Conservation (phyloP, 1,139 yeast genomes). For the Geotrichum bryndzae region DNA sequence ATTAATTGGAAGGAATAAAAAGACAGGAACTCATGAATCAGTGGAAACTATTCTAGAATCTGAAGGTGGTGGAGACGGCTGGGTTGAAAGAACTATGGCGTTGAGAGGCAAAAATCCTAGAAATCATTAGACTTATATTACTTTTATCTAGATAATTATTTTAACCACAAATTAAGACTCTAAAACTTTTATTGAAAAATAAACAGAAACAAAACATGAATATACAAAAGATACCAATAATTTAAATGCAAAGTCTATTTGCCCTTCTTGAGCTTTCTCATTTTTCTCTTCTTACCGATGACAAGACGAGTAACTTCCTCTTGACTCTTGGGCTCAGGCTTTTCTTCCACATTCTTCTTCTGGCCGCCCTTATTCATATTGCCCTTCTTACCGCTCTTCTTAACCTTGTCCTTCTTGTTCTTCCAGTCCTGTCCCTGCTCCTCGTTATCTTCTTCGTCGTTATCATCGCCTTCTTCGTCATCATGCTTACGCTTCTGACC, state of each 20-base stretch:
- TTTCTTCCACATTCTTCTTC: conserved; percentile 36
- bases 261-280: conserved; percentile 25
- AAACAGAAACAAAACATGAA: neutral
- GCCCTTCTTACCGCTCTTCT: conserved; percentile 29
- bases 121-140: conserved; percentile 28
- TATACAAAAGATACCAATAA: conserved; percentile 2
- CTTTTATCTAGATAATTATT: too few relatives aligned
- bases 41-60: conserved; percentile 45
- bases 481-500: conserved; percentile 33
- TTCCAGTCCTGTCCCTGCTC: conserved; percentile 20
- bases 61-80: conserved; percentile 87
- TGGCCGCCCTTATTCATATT: conserved; percentile 27
- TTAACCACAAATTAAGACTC: neutral
- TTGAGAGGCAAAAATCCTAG: conserved; percentile 33
- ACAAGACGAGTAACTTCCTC: conserved; percentile 21
- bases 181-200: neutral
- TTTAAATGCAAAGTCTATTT: conserved; percentile 11
- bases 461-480: conserved; percentile 39
- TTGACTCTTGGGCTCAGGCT: conserved; percentile 23
- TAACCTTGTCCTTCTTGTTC: conserved; percentile 15
- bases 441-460: conserved; percentile 14
- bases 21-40: conserved; percentile 32
- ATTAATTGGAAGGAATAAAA: conserved; percentile 54
- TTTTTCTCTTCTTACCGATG: conserved; percentile 29
- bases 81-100: conserved; percentile 56